A percentile compares a stretch with the other conserved stretches of the same genome.
phyloP scores from a whole-genome alignment of 2,329 filamentous ascomycete genomes.

The Diaporthe longicolla region DNA sequence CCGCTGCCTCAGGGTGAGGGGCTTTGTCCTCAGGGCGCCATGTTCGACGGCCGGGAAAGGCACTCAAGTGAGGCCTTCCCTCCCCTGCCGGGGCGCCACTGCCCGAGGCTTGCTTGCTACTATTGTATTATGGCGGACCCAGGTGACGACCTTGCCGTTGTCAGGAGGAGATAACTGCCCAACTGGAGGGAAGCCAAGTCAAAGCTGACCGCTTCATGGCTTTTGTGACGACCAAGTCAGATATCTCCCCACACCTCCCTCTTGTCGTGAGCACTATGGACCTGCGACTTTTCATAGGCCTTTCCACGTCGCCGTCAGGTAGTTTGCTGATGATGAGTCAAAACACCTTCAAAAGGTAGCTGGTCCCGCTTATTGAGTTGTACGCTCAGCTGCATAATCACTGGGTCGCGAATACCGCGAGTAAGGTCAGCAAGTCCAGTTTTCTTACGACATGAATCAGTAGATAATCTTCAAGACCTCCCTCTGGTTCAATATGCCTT shows the following conservation, averaged over 20 bases:
- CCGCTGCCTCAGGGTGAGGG: constrained; percentile 36
- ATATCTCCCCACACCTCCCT: constrained; percentile 39
- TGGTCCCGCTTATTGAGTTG: constrained; percentile 42
- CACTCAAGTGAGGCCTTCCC: constrained; percentile 22
- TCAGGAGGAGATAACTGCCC: constrained; percentile 36
- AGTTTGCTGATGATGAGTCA: constrained; percentile 41
- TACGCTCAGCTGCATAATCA: constrained; percentile 40
- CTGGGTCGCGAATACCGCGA: constrained; percentile 37
- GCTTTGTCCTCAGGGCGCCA: background rate
- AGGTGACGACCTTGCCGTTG: constrained; percentile 33
- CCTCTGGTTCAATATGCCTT: constrained; percentile 29
- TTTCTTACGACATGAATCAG: constrained; percentile 41
- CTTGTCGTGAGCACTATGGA: constrained; percentile 36
- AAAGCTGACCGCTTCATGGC: constrained; percentile 42
- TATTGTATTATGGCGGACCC: constrained; percentile 38
- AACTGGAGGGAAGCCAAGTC: constrained; percentile 38
- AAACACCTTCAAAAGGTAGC: constrained; percentile 28
- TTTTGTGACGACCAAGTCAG: constrained; percentile 40
- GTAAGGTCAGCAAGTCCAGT: constrained; percentile 39
- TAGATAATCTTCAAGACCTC: constrained; percentile 27
- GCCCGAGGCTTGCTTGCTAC: constrained; percentile 30
- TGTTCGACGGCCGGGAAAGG: constrained; percentile 2
- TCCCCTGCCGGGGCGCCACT: constrained; percentile 27
- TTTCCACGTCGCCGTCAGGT: constrained; percentile 33
- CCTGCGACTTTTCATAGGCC: constrained; percentile 38